phyloP scores from a whole-genome alignment of 345 rosid genomes.

The Alliaria petiolata region DNA sequence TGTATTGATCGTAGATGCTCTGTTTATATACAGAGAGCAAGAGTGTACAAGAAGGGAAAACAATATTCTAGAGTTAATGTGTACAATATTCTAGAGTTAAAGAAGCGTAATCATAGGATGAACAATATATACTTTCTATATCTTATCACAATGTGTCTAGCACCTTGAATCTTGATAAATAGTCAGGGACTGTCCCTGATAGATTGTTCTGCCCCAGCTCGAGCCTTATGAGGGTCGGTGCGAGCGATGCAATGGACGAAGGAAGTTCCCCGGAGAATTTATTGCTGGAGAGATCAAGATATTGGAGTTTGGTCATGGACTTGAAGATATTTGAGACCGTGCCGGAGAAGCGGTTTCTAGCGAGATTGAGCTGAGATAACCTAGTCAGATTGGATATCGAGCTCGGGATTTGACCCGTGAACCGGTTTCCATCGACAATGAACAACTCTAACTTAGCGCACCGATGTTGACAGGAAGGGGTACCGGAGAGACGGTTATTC shows the following conservation, averaged over 20 bases:
- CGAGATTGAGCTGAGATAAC: constrained; percentile 32
- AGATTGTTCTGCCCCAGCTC: constrained; percentile 53
- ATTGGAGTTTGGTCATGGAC: constrained; percentile 39
- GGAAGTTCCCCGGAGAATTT: constrained; percentile 50
- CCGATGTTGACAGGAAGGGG: constrained; percentile 43
- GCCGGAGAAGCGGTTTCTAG: constrained; percentile 48
- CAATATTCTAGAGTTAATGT: no score
- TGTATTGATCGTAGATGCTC: no score
- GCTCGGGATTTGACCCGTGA: constrained; percentile 53
- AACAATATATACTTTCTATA: no score
- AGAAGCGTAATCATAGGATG: no score
- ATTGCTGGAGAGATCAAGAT: constrained; percentile 44
- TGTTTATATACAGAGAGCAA: no score
- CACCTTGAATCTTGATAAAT: constrained; percentile 45
- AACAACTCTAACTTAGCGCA: constrained; percentile 40
- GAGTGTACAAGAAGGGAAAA: no score
- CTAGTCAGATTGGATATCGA: constrained; percentile 42
- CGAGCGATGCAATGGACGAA: constrained; percentile 39
- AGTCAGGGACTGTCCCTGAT: constrained; percentile 50
- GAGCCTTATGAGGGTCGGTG: constrained; percentile 35
- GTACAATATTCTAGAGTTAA: no score
- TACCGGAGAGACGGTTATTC: constrained; percentile 60
- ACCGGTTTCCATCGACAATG: constrained; percentile 43
- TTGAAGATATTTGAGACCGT: constrained; percentile 48
- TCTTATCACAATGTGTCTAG: no score